phyloP scores from a whole-genome alignment of 164 flowering plant species.

The Tetracentron sinense region DNA sequence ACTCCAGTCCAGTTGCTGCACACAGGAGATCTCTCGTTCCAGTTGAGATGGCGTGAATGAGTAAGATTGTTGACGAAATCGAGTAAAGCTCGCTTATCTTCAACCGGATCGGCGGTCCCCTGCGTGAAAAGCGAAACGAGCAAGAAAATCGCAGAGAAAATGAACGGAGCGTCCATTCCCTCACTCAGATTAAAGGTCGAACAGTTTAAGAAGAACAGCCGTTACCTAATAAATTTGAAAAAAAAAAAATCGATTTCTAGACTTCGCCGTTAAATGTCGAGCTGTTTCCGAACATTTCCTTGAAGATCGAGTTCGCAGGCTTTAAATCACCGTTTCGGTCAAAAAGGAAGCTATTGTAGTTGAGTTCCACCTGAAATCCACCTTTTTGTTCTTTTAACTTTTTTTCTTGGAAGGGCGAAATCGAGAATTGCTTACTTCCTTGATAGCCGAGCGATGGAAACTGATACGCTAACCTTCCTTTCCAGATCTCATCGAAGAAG shows the following conservation, averaged over 20 bases:
- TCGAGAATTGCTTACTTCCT: not conserved
- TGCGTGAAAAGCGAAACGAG: slow-evolving; percentile 18
- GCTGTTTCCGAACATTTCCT: slow-evolving; percentile 18
- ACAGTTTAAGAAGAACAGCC: not conserved
- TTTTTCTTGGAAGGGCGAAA: not conserved
- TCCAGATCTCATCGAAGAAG: not conserved
- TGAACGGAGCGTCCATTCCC: slow-evolving; percentile 14
- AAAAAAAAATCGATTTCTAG: slow-evolving; percentile 4
- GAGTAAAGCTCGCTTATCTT: slow-evolving; percentile 52
- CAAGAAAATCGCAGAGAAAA: slow-evolving; percentile 22
- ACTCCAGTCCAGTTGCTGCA: slow-evolving; percentile 67
- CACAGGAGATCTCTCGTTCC: slow-evolving; percentile 38
- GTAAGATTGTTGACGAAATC: slow-evolving; percentile 43
- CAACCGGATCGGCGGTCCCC: slow-evolving; percentile 30
- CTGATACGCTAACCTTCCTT: not conserved
- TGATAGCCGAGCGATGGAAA: not conserved
- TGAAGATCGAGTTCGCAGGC: too few relatives aligned
- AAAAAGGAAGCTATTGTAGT: too few relatives aligned
- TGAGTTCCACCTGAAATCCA: too few relatives aligned
- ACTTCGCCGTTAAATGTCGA: slow-evolving; percentile 1
- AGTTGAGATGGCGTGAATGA: slow-evolving; percentile 47
- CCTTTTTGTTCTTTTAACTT: not conserved
- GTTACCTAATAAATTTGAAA: not conserved
- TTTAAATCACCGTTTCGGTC: too few relatives aligned
- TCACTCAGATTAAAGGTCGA: not conserved